These are phyloP conservation scores for Acacia acuminata DNA, from an alignment of 306 rosid genomes.

Conservation along the genomic window DNA sequence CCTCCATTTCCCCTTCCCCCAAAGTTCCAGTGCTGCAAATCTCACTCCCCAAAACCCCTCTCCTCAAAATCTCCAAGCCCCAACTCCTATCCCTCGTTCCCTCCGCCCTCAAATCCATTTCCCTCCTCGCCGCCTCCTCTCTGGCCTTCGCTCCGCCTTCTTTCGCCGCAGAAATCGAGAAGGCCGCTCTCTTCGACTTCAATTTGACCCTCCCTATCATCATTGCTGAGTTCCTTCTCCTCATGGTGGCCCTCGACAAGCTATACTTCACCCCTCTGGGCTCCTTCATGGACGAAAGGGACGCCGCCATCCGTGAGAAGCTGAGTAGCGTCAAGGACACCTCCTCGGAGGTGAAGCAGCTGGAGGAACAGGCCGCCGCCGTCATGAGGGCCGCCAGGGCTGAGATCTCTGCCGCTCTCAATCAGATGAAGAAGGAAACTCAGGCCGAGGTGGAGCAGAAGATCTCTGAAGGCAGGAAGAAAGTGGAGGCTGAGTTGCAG, in stretches of 20 bases:
- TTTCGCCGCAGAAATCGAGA: conserved; percentile 63
- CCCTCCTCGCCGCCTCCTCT: conserved; percentile 56
- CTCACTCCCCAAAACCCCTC: conserved; percentile 54
- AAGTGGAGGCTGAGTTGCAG: conserved; percentile 78
- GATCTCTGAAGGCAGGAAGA: conserved; percentile 77
- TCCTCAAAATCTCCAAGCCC: conserved; percentile 36
- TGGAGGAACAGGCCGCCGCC: conserved; percentile 78
- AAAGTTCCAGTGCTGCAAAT: conserved; percentile 48
- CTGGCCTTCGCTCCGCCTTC: conserved; percentile 66
- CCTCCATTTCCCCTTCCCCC: conserved; percentile 43
- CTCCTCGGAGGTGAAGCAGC: conserved; percentile 69
- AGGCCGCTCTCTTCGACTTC: conserved; percentile 93
- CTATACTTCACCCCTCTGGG: conserved; percentile 80
- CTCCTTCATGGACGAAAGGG: conserved; percentile 86
- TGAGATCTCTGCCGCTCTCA: conserved; percentile 86
- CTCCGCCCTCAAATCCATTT: conserved; percentile 56
- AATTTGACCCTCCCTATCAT: conserved; percentile 85
- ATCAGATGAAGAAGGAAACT: conserved; percentile 92
- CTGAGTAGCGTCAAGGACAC: conserved; percentile 85
- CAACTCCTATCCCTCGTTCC: conserved; percentile 33
- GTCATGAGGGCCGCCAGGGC: conserved; percentile 81
- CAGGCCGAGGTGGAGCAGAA: conserved; percentile 82
- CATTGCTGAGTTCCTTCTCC: conserved; percentile 66
- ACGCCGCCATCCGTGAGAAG: conserved; percentile 75
- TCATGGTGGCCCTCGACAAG: conserved; percentile 87